Conservation (phyloP, 2,329 filamentous ascomycete genomes). For the Shiraia sp. region DNA sequence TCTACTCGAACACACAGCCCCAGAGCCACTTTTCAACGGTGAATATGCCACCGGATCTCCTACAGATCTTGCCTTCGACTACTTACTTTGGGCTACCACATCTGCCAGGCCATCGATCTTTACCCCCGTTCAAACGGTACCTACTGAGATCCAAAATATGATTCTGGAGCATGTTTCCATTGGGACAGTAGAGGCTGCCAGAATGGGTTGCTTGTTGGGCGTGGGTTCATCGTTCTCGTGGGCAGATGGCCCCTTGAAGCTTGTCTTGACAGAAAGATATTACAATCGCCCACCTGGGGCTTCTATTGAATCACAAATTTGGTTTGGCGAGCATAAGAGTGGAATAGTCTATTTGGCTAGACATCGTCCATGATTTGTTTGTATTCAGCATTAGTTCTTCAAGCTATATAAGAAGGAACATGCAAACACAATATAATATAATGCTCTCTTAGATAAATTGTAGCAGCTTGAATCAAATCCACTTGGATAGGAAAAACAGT, state of each 20-base stretch:
- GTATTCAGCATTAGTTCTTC: not conserved
- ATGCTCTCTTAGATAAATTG: too few species aligned
- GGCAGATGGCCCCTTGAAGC: conserved; percentile 9
- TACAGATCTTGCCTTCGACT: too few species aligned
- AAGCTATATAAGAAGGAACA: too few species aligned
- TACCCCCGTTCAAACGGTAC: conserved; percentile 7
- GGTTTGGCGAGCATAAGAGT: conserved; percentile 11
- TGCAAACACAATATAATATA: too few species aligned
- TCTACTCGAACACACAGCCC: too few species aligned
- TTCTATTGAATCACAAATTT: conserved; percentile 11
- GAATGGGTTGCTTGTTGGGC: conserved; percentile 13
- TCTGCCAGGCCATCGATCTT: too few species aligned
- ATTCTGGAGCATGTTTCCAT: conserved; percentile 7
- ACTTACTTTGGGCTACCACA: too few species aligned
- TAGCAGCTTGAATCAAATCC: too few species aligned
- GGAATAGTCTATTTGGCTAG: conserved; percentile 12
- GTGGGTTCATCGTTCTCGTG: conserved; percentile 12
- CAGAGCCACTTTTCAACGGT: too few species aligned
- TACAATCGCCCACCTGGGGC: conserved; percentile 5
- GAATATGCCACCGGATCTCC: too few species aligned
- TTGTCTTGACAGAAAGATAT: conserved; percentile 10
- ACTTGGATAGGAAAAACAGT: too few species aligned
- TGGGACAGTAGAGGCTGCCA: conserved; percentile 11
- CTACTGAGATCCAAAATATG: conserved; percentile 9
- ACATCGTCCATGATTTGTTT: not conserved